Evolutionary conservation across 2,329 filamentous ascomycete species (phyloP).

Genomic region (Ophiostoma angusticollis): DNA sequence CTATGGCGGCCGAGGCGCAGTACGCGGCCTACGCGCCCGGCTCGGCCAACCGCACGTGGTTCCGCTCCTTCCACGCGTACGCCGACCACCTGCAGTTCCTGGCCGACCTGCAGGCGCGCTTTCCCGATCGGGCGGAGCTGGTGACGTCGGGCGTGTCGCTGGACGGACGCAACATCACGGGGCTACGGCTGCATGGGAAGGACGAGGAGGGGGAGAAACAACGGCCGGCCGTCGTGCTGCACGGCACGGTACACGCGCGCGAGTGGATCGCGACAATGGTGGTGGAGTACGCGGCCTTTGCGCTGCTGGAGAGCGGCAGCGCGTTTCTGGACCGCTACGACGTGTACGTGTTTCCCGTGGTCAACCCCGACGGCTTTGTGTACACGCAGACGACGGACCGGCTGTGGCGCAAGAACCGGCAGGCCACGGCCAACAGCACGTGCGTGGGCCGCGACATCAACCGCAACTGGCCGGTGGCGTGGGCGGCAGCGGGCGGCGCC

Average conservation of each 20-base stretch:
- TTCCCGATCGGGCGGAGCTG: conserved; percentile 34
- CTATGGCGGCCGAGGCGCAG: conserved; percentile 23
- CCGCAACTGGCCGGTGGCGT: conserved; percentile 33
- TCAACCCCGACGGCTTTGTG: conserved; percentile 50
- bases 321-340: conserved; percentile 48
- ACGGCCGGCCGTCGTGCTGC: conserved; percentile 39
- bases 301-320: conserved; percentile 30
- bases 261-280: conserved; percentile 48
- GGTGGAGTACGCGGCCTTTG: conserved; percentile 39
- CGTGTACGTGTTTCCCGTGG: conserved; percentile 51
- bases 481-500: conserved; percentile 29
- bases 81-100: conserved; percentile 38
- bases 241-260: conserved; percentile 45
- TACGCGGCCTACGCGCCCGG: conserved; percentile 19
- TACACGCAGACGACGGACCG: conserved; percentile 44
- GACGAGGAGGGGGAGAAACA: conserved; percentile 17
- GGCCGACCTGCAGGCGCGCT: conserved; percentile 30
- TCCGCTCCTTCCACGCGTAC: conserved; percentile 40
- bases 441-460: conserved; percentile 45
- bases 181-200: conserved; percentile 42
- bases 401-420: conserved; percentile 50
- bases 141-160: conserved; percentile 32
- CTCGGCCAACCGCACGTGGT: conserved; percentile 30
- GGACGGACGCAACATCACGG: conserved; percentile 42
- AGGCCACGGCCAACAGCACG: conserved; percentile 32